phyloP scores from a whole-genome alignment of 225 moss, liverwort and hornwort genomes.

The Pseudoscleropodium purum region DNA sequence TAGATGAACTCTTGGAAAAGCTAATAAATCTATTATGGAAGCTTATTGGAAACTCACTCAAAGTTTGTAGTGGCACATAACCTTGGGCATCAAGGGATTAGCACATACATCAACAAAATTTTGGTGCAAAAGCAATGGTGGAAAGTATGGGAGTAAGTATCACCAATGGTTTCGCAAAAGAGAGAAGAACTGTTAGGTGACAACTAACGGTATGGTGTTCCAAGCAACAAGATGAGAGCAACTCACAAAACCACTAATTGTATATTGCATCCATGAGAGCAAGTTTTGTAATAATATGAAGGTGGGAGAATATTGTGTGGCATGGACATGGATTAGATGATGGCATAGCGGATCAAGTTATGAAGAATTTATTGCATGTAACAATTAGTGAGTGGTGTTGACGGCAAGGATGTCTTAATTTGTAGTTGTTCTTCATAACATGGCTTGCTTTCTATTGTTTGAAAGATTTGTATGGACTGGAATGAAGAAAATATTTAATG shows the following conservation, averaged over 20 bases:
- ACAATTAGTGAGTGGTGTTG: background rate
- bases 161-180: background rate
- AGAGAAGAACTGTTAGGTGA: background rate
- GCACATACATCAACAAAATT: background rate
- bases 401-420: accelerated
- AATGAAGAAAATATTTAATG: background rate
- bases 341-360: background rate
- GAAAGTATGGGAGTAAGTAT: background rate
- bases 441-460: background rate
- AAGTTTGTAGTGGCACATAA: background rate
- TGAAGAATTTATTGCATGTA: too few relatives aligned
- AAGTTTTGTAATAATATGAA: background rate
- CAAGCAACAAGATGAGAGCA: too few relatives aligned
- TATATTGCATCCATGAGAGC: background rate
- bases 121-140: background rate
- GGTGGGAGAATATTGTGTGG: too few relatives aligned
- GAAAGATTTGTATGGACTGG: background rate
- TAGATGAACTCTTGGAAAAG: background rate
- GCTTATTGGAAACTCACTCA: too few relatives aligned
- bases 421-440: background rate
- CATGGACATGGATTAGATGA: background rate
- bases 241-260: accelerated
- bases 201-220: background rate
- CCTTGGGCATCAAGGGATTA: accelerated
- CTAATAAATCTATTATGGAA: background rate